Base-by-base conservation (phyloP, 75 land plant genomes). In the Pinus taeda region DNA sequence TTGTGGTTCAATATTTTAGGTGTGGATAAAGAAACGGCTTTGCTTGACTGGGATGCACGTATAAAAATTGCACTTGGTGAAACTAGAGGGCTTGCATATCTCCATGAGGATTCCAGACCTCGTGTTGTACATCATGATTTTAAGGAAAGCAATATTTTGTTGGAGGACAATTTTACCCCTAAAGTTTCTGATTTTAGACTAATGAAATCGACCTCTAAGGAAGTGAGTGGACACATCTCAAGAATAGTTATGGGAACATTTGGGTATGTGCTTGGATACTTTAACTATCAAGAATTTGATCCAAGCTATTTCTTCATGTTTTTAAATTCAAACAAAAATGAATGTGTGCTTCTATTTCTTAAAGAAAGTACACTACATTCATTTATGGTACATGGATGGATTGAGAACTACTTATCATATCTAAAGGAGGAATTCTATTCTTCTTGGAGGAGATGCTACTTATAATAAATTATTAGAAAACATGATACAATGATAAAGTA, bases 221-320 rank as follows among this genome's bases (percentile, higher is more conserved):
- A 90, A 71, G 92, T 83, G 71, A 90, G 88, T 74, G 84, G 82
- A 59, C 88, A 88, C 77, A 92, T 91, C 57, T 93, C 98, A 21
- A 95, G 97, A 5, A 86, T 88, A 71, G 98, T 95, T 12, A 93
- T 95, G 98, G 98, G 98, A 69, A 95, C 98, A 56, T 95, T 95
- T 59, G 98, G 98, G 98, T 95, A 88, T 29, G 78, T 42, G 56
- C 14, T 75, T 2, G 21, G 77, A 78, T 53, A 39, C 18, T 45
- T 74, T 12, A 45, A 6, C 9, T 76, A 39, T 13, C 56, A 6
- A 45, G 18, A 74, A 49, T 74, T 55, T 75, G 36, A 49, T 77
- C 55, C 15, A 24, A 39, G 26, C 79, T 42, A 77, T 74, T 71
- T 36, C 53, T 45, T 45, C 8, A 7, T 45, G 53, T 45, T 45